phyloP scores from a whole-genome alignment of 1,139 yeast species.

The Taphrina deformans region DNA sequence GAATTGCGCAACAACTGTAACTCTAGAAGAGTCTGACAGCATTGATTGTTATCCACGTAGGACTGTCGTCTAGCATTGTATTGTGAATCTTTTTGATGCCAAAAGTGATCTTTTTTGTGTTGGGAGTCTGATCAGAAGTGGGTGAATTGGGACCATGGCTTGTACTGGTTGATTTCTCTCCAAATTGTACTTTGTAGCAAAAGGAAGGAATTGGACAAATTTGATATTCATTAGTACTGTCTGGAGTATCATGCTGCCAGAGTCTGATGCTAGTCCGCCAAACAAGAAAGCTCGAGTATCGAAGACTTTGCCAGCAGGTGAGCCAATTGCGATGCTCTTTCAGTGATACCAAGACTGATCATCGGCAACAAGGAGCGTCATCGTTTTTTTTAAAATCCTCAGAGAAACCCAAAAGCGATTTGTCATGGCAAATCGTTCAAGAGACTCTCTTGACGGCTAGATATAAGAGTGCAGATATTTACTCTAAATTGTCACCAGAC shows the following conservation, averaged over 20 bases:
- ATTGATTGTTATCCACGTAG: no score
- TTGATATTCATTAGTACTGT: no score
- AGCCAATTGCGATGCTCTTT: neutral
- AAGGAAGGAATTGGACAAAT: no score
- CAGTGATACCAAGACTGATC: neutral
- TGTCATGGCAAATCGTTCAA: neutral
- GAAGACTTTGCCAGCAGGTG: slow-evolving; percentile 10
- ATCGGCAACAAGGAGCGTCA: neutral
- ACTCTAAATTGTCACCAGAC: neutral
- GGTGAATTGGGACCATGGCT: no score
- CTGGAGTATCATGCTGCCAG: neutral
- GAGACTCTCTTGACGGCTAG: neutral
- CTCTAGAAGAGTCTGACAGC: no score
- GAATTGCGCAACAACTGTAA: no score
- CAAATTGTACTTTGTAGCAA: no score
- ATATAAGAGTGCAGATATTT: neutral
- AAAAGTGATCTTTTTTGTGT: no score
- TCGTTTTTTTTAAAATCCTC: slow-evolving; percentile 9
- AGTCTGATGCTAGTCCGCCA: slow-evolving; percentile 4
- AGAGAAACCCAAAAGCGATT: slow-evolving; percentile 7
- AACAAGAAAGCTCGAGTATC: neutral
- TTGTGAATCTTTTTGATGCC: no score
- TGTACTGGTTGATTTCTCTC: no score
- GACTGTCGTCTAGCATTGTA: no score
- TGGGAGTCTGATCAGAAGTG: no score